These are phyloP conservation scores for Ceratocystis diversiconidia DNA, from an alignment of 2,329 filamentous ascomycete genomes.

Conservation along the genomic window DNA sequence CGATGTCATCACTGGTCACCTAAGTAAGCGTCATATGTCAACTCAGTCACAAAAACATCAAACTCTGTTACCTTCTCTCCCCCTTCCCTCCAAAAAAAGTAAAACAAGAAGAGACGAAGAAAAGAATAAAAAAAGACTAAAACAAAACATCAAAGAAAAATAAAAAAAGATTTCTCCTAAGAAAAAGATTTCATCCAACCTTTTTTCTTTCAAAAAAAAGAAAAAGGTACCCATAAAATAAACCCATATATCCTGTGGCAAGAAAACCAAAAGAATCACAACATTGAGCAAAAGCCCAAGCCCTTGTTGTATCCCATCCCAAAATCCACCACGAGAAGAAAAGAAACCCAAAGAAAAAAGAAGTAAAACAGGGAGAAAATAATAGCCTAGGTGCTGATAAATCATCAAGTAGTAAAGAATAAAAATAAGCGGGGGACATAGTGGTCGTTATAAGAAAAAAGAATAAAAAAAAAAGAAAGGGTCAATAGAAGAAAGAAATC, in stretches of 20 bases:
- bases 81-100: not conserved
- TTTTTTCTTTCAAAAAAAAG: not conserved
- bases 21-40: not conserved
- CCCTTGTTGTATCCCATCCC: not conserved
- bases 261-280: conserved; percentile 16
- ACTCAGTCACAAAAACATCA: not conserved
- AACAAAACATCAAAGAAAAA: conserved; percentile 4
- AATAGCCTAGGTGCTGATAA: not conserved
- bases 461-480: conserved; percentile 2
- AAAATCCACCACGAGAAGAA: not conserved
- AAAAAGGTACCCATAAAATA: conserved; percentile 9
- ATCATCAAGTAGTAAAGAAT: not conserved
- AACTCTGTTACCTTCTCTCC: not conserved
- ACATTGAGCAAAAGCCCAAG: conserved; percentile 7
- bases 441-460: not conserved
- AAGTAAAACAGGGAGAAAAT: conserved; percentile 2
- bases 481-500: conserved; percentile 1
- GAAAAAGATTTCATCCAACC: not conserved
- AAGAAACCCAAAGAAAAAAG: not conserved
- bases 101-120: not conserved
- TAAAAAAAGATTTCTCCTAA: not conserved
- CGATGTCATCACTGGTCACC: not conserved
- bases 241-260: not conserved
- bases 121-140: conserved; percentile 12
- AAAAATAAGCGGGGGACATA: conserved; percentile 3